Conservation (phyloP, 176 grass and related monocot species). For the Triticum timopheevii region DNA sequence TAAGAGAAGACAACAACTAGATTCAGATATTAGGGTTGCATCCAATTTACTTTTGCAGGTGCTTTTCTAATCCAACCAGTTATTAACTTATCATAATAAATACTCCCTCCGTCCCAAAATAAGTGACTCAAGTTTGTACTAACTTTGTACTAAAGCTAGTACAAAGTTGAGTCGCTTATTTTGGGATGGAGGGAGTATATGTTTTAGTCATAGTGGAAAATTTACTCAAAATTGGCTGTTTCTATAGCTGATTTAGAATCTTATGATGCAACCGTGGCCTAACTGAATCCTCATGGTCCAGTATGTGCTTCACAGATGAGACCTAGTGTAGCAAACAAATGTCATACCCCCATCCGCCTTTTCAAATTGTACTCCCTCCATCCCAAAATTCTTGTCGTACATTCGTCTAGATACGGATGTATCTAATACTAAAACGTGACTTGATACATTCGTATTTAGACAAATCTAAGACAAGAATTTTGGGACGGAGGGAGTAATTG, state of each 20-base stretch:
- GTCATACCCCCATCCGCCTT: not conserved
- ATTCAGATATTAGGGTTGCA: slow-evolving; percentile 33
- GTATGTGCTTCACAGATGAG: not conserved
- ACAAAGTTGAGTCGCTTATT: too few relatives aligned
- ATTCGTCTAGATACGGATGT: too few relatives aligned
- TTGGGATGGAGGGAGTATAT: too few relatives aligned
- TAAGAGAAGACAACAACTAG: slow-evolving; percentile 44
- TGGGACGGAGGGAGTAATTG: not conserved
- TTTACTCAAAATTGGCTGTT: slow-evolving; percentile 23
- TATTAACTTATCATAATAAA: not conserved
- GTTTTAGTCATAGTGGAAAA: not conserved
- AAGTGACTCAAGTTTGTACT: too few relatives aligned
- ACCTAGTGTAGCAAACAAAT: not conserved
- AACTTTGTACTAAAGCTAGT: too few relatives aligned
- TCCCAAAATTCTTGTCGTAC: too few relatives aligned
- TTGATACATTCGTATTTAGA: too few relatives aligned
- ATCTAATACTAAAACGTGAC: too few relatives aligned
- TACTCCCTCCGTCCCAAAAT: too few relatives aligned
- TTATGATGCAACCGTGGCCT: not conserved
- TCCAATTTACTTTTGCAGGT: slow-evolving; percentile 61
- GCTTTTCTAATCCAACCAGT: slow-evolving; percentile 24
- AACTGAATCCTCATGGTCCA: not conserved
- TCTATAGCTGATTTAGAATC: slow-evolving; percentile 6
- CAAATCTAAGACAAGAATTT: too few relatives aligned
- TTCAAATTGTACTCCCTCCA: not conserved